Evolutionary conservation across 2,329 filamentous ascomycete genomes (phyloP), one percentile per base, ranked within the genome.

Genomic region (Colletotrichum aenigma): DNA sequence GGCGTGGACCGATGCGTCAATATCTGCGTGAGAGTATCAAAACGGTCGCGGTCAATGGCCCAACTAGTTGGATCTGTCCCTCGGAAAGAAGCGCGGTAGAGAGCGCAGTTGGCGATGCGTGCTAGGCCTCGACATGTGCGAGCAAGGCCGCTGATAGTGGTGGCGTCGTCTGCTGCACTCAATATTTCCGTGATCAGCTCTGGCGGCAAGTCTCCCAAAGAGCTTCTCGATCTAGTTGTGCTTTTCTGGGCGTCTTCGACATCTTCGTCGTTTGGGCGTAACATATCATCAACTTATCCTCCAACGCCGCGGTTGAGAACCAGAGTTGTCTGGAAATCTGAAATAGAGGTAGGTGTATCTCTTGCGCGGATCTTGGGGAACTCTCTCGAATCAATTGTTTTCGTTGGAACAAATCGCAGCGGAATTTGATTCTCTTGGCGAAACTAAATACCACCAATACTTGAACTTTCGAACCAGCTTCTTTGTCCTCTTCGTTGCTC

Each of bases 211-310:
- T 21, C 43, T 21, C n/a, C 6, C n/a, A 52, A 21, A 0, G 3
- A 52, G 4, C 2, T 13, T 52, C 0, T 52, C 2, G 10, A 21
- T 3, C 0, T 52, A 13, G 6, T 21, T 52, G 2, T n/a, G 0
- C 6, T n/a, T 7, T 7, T 48, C 2, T 13, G 6, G 10, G 43
- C 43, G 1, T 21, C 43, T 52, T 7, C 43, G 1, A 21, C 3
- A 7, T 7, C 6, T 52, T 1, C 10, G n/a, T 52, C 1, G 3
- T 21, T 21, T 13, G 10, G 2, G n/a, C 1, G 1, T 0, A 21
- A 13, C 43, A 48, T 48, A 7, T 7, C 2, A 1, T 4, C 0
- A 13, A 1, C 43, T 12, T 48, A 2, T n/a, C 6, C 10, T 21
- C 43, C n/a, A 48, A 13, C 43, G 3, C 43, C 3, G 4, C 2